These are phyloP conservation scores for Trichoderma reesei DNA, from an alignment of 495 filamentous ascomycete species.

Conservation along the genomic window DNA sequence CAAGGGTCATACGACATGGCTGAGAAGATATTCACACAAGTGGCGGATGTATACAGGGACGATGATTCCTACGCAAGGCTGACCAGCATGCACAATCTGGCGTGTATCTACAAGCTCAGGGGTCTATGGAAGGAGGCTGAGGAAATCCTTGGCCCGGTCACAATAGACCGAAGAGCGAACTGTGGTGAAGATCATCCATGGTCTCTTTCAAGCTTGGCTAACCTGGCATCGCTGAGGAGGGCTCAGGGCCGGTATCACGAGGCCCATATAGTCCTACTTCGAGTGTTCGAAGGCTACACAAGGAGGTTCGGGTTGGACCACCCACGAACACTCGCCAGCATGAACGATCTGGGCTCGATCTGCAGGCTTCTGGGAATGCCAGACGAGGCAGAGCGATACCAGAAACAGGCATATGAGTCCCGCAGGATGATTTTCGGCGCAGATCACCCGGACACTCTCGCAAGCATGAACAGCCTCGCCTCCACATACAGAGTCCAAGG, in stretches of 20 bases:
- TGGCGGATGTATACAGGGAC: slow-evolving; percentile 22
- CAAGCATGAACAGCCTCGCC: slow-evolving; percentile 13
- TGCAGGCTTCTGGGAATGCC: slow-evolving; percentile 21
- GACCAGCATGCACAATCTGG: slow-evolving; percentile 15
- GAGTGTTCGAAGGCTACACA: slow-evolving; percentile 25
- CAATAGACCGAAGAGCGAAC: slow-evolving; percentile 19
- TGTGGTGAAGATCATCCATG: slow-evolving; percentile 29
- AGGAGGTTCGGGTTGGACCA: slow-evolving; percentile 29
- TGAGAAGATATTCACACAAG: slow-evolving; percentile 20
- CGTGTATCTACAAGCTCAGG: slow-evolving; percentile 21
- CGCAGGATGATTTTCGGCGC: slow-evolving; percentile 16
- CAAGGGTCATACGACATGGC: slow-evolving; percentile 29
- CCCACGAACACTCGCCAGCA: slow-evolving; percentile 30
- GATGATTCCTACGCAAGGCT: slow-evolving; percentile 22
- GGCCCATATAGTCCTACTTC: slow-evolving; percentile 24
- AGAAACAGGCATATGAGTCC: slow-evolving; percentile 7
- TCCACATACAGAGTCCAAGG: slow-evolving; percentile 21
- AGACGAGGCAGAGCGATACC: slow-evolving; percentile 23
- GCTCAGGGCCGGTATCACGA: slow-evolving; percentile 26
- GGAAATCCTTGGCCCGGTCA: slow-evolving; percentile 20
- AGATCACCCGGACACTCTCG: slow-evolving; percentile 24
- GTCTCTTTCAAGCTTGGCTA: slow-evolving; percentile 30
- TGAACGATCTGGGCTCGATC: slow-evolving; percentile 31
- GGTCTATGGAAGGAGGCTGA: slow-evolving; percentile 32
- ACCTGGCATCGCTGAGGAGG: slow-evolving; percentile 28